Evolutionary conservation across 1,284 basidiomycete genomes (phyloP), one percentile per base, ranked within the genome.

Genomic region (Heterobasidion occidentale): DNA sequence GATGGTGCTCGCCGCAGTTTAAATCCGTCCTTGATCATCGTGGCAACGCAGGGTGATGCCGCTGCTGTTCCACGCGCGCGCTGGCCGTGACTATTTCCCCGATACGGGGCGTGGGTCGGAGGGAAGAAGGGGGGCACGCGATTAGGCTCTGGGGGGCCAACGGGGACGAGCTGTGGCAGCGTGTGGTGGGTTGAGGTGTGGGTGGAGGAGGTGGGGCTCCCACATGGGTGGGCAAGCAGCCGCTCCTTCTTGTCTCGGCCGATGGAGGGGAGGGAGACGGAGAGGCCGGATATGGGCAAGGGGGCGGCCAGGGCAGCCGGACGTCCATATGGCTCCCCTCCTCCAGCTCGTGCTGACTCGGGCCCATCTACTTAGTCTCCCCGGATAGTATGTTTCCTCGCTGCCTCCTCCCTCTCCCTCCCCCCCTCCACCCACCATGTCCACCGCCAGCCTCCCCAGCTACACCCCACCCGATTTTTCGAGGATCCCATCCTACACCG

Each of bases 361-460:
- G 38, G 38, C 12, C n/a, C 12, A n/a, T n/a, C 38, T 42, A 42
- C 38, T 42, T 42, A 42, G 38, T 42, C n/a, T 11, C n/a, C 7
- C 11, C n/a, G 38, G 11, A 42, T n/a, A 42, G 11, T 42, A 11
- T 42, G 38, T 12, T n/a, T 42, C 38, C 38, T 42, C 38, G 11
- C 38, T 42, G 11, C 38, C n/a, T n/a, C 38, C 38, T n/a, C 4
- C n/a, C n/a, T 42, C n/a, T 5, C 12, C 38, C 38, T 42, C 6
- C n/a, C 12, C n/a, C 49, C 49, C 11, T 51, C 9, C n/a, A 12
- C 11, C 20, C 20, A 36, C 55, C 27, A 72, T 74, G 71, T 72
- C 71, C 38, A 68, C 68, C 35, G 62, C 65, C 33, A 70, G 68
- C 57, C 64, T 73, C 19, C 72, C 71, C 9, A 62, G 61, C 56